Evolutionary conservation across 257 asterid genomes (phyloP).

Genomic region (Jacaranda copaia): DNA sequence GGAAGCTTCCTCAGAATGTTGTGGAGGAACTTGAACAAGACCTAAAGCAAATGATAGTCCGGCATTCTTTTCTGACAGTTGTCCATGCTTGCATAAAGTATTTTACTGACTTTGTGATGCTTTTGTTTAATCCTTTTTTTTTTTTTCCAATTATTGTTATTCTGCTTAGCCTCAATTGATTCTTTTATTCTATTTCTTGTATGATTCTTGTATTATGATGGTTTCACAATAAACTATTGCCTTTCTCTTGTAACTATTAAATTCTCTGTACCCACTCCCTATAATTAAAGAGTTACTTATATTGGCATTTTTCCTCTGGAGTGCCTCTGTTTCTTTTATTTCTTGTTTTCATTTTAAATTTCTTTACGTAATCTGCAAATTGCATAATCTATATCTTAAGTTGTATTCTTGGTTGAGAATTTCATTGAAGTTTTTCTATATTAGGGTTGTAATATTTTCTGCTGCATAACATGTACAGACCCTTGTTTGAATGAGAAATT

Average conservation of each 20-base stretch:
- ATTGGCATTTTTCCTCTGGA: no score
- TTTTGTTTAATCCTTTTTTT: constrained; percentile 25
- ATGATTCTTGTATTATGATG: constrained; percentile 28
- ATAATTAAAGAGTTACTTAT: constrained; percentile 3
- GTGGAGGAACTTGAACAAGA: constrained; percentile 95
- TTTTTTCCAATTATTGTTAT: constrained; percentile 21
- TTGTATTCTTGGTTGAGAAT: no score
- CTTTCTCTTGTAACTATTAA: not conserved
- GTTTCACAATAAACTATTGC: not conserved
- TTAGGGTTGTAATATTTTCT: no score
- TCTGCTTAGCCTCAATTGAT: constrained; percentile 26
- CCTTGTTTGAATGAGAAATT: no score
- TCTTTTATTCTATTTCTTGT: constrained; percentile 20
- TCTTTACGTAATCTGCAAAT: not conserved
- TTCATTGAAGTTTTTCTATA: no score
- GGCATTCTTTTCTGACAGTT: constrained; percentile 95
- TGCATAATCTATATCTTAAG: no score
- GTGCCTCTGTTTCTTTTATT: no score
- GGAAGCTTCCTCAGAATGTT: constrained; percentile 82
- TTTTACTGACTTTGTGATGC: constrained; percentile 37
- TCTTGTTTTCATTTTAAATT: not conserved
- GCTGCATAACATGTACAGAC: no score
- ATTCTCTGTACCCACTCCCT: not conserved
- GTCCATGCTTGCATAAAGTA: constrained; percentile 99
- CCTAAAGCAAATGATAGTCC: constrained; percentile 96